Evolutionary conservation across 2,329 filamentous ascomycete genomes (phyloP).

Genomic region (Colletotrichum sp.): DNA sequence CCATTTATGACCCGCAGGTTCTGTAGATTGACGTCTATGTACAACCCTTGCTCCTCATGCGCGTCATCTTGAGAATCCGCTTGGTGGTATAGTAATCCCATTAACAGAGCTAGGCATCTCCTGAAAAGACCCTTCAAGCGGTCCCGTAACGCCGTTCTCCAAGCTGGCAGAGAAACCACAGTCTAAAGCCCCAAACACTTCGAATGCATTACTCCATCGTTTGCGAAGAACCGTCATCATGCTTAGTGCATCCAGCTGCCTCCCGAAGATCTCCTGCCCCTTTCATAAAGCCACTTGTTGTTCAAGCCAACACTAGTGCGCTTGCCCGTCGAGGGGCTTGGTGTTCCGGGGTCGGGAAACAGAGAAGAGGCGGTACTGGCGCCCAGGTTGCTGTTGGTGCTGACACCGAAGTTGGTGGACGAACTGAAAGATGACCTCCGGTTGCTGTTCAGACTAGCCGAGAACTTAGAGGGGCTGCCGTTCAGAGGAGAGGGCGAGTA

Average conservation of each 20-base stretch:
- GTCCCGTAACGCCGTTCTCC: background rate
- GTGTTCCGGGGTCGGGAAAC: constrained; percentile 68
- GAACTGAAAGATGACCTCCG: constrained; percentile 68
- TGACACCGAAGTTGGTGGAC: constrained; percentile 54
- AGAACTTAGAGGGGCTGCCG: constrained; percentile 67
- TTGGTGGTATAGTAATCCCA: background rate
- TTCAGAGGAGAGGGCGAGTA: constrained; percentile 44
- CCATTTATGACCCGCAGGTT: background rate
- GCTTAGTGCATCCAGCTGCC: constrained; percentile 17
- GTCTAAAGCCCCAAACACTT: background rate
- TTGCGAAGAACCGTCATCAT: background rate
- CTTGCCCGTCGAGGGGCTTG: constrained; percentile 71
- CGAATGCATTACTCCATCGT: background rate
- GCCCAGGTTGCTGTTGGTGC: constrained; percentile 42
- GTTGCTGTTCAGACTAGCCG: constrained; percentile 49
- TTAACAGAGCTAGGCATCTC: background rate
- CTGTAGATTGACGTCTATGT: background rate
- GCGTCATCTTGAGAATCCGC: background rate
- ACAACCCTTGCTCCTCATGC: background rate
- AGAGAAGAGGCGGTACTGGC: constrained; percentile 44
- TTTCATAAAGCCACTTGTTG: constrained; percentile 95
- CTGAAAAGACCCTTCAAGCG: background rate
- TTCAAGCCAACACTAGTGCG: constrained; percentile 79
- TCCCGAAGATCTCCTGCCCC: constrained; percentile 63
- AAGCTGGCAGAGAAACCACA: background rate